Evolutionary conservation across 495 filamentous ascomycete genomes (phyloP).

Genomic region (Chaetomidium leptoderma): DNA sequence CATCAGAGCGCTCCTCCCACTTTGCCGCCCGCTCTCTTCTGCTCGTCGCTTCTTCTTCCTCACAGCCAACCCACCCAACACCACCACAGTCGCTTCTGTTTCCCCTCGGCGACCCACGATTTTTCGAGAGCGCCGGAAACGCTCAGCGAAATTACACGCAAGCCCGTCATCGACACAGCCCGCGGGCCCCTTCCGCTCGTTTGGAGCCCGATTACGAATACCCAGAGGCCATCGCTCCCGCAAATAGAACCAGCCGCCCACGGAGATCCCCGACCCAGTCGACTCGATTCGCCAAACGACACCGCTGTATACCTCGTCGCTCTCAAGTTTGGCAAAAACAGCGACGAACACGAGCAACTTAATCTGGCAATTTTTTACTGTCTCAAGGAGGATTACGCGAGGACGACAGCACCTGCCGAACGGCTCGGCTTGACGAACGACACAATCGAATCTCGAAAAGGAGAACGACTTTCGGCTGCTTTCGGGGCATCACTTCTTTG

Average conservation of each 20-base stretch:
- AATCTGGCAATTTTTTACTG: too few relatives aligned
- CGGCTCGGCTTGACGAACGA: neutral
- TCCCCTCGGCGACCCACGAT: neutral
- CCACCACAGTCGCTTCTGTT: neutral
- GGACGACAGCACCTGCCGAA: neutral
- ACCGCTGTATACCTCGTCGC: neutral
- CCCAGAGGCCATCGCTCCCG: neutral
- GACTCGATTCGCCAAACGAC: neutral
- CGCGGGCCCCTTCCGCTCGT: conserved; percentile 11
- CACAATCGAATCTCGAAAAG: neutral
- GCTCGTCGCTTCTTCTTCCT: neutral
- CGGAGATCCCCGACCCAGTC: neutral
- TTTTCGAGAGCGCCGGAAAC: neutral
- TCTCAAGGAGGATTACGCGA: neutral
- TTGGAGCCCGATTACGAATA: conserved; percentile 7
- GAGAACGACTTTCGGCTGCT: neutral
- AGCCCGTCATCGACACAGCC: neutral
- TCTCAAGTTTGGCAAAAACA: neutral
- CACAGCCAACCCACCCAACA: neutral
- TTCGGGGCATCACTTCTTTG: conserved; percentile 5
- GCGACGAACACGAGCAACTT: neutral
- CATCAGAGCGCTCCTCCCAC: neutral
- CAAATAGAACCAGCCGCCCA: neutral
- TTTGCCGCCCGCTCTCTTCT: neutral
- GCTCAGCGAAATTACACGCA: conserved; percentile 1